Evolutionary conservation across 2,329 filamentous ascomycete species (phyloP), one percentile per base, ranked within the genome.

Genomic region (Xylaria sp.): DNA sequence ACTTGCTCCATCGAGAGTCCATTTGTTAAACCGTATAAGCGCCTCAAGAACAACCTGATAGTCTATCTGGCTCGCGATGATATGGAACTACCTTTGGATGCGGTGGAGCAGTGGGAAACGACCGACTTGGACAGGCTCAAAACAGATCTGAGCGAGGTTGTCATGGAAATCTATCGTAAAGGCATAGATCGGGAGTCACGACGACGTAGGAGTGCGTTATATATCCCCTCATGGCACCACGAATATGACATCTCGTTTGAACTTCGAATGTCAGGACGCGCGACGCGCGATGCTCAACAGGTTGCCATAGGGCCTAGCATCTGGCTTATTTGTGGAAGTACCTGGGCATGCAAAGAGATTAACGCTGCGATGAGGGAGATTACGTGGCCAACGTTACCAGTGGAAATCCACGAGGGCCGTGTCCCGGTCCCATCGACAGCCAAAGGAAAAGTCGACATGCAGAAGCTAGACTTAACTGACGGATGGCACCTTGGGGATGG

Each of bases 141-240:
- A 38, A 67, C 61, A n/a, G 65, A 67, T 27, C 31, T 64, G 44
- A 47, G 61, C 22, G 65, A 67, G 25, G 49, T 61, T 20, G 36
- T 61, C 25, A 64, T 64, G 56, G 36, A 64, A 22, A 55, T 64
- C n/a, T 67, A 67, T 27, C 61, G 61, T 56, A 64, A 64, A 64
- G 65, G 65, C 13, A 39, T 67, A 15, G 20, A 61, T 27, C 39
- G 61, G n/a, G 65, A 63, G 33, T 63, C 61, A 9, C 42, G 29
- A 15, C 42, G 55, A 27, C 53, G 38, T 13, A 63, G 55, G 29
- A 61, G 27, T n/a, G 6, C 39, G 5, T 49, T 44, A 33, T 50
- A 29, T 22, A 22, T 31, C 17, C 25, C 60, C 5, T n/a, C 36
- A 2, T 55, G 55, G 2, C 31, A 33, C n/a, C 65, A 56, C 22